Percentiles rank a stretch among this genome's conserved stretches.
Conservation (phyloP, 768 basidiomycete genomes). For the Boletellus ananiceps region DNA sequence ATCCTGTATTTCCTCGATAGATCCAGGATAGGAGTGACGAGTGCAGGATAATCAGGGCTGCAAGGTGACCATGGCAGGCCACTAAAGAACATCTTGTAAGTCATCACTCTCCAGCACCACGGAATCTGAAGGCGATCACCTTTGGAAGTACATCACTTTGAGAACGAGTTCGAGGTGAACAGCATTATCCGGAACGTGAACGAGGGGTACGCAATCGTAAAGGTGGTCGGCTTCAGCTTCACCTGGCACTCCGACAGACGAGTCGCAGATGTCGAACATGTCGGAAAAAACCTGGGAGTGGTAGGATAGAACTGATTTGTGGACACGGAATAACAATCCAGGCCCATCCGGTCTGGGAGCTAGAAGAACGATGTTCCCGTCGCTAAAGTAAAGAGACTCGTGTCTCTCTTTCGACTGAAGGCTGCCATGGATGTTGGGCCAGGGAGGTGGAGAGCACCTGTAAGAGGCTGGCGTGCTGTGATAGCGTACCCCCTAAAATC, state of each 20-base stretch:
- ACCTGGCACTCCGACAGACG: neutral
- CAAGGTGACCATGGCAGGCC: slow-evolving; percentile 4
- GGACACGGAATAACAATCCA: slow-evolving; percentile 8
- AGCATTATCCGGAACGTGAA: slow-evolving; percentile 4
- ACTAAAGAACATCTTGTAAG: neutral
- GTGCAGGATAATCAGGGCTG: slow-evolving; percentile 1
- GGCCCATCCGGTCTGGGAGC: neutral
- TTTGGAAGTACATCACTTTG: slow-evolving; percentile 10
- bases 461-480: too few relatives aligned
- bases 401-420: neutral
- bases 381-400: slow-evolving; percentile 6
- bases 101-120: neutral
- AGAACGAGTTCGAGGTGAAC: slow-evolving; percentile 8
- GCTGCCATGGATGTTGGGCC: too few relatives aligned
- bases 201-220: slow-evolving; percentile 7
- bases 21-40: slow-evolving; percentile 6
- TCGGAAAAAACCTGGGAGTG: slow-evolving; percentile 7
- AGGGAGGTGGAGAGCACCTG: too few relatives aligned
- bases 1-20: slow-evolving; percentile 11
- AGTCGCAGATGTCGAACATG: slow-evolving; percentile 4
- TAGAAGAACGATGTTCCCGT: slow-evolving; percentile 6
- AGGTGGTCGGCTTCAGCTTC: neutral
- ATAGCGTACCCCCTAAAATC: too few relatives aligned
- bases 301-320: slow-evolving; percentile 12
- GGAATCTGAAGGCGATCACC: neutral